These are phyloP conservation scores for Platanthera zijinensis DNA, from an alignment of 106 monocot species.

Conservation along the genomic window DNA sequence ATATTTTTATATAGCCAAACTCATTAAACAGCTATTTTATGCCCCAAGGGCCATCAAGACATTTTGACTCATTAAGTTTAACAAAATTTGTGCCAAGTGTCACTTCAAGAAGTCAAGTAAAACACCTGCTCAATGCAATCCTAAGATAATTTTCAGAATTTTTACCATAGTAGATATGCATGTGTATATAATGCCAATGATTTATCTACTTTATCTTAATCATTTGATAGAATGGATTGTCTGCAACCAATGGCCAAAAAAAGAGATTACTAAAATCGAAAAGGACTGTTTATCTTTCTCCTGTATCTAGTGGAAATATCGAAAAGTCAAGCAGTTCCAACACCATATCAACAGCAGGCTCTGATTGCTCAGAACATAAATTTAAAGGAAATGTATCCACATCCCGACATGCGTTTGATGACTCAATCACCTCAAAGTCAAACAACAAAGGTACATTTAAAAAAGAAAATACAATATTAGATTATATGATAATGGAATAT, in stretches of 20 bases:
- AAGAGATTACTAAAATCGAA: slow-evolving; percentile 22
- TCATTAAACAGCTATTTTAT: no score
- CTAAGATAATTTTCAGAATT: background rate
- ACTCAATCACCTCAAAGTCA: slow-evolving; percentile 30
- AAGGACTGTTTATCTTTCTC: slow-evolving; percentile 22
- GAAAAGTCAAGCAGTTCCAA: slow-evolving; percentile 50
- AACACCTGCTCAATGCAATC: background rate
- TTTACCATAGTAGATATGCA: background rate
- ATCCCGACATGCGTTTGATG: slow-evolving; percentile 11
- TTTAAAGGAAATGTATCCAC: slow-evolving; percentile 28
- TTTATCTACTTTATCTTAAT: background rate
- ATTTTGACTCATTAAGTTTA: no score
- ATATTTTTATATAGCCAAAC: no score
- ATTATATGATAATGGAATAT: slow-evolving; percentile 8
- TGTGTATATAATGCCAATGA: background rate
- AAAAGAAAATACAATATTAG: slow-evolving; percentile 24
- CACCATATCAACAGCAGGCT: slow-evolving; percentile 36
- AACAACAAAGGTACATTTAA: slow-evolving; percentile 20
- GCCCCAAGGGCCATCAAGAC: no score
- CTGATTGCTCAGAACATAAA: slow-evolving; percentile 41
- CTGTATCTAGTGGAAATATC: slow-evolving; percentile 23
- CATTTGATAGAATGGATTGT: slow-evolving; percentile 9
- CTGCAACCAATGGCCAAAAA: background rate
- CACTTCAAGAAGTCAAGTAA: no score
- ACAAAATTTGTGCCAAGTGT: no score